Conservation (phyloP, 2,329 filamentous ascomycete genomes). For the Ophidiomyces ophidiicola region DNA sequence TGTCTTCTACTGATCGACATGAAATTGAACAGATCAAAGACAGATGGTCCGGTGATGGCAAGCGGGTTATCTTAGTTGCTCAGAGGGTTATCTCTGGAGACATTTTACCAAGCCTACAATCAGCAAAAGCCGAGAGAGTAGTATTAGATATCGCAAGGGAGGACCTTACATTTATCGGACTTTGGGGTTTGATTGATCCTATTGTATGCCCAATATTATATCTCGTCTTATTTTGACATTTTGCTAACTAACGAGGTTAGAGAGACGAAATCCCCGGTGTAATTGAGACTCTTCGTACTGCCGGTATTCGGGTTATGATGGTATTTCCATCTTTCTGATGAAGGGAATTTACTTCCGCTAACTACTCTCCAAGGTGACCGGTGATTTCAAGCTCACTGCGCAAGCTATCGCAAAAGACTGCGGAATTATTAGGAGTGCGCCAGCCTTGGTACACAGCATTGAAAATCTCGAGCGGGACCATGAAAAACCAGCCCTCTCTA, state of each 20-base stretch:
- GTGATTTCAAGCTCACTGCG: conserved; percentile 64
- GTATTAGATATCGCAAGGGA: conserved; percentile 42
- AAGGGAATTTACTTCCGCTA: conserved; percentile 1
- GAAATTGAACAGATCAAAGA: conserved; percentile 52
- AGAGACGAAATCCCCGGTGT: conserved; percentile 49
- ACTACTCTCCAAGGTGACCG: conserved; percentile 45
- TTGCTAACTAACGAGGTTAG: conserved; percentile 5
- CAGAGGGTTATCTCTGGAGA: conserved; percentile 45
- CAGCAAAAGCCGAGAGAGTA: conserved; percentile 44
- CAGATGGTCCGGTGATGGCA: conserved; percentile 55
- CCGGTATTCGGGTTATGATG: conserved; percentile 68
- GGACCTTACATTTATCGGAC: conserved; percentile 42
- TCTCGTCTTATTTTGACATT: background rate
- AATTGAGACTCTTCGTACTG: conserved; percentile 51
- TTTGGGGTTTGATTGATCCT: conserved; percentile 49
- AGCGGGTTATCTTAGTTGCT: conserved; percentile 54
- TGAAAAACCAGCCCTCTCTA: conserved; percentile 8
- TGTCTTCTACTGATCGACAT: conserved; percentile 37
- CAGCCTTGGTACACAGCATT: conserved; percentile 41
- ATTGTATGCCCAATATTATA: conserved; percentile 23
- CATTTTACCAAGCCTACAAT: conserved; percentile 36
- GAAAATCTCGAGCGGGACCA: conserved; percentile 38
- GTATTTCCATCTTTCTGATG: conserved; percentile 26
- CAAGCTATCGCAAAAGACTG: conserved; percentile 60
- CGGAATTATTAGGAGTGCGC: conserved; percentile 51